Evolutionary conservation across 148 eudicot species (phyloP).

Genomic region (Fagopyrum homotropicum): DNA sequence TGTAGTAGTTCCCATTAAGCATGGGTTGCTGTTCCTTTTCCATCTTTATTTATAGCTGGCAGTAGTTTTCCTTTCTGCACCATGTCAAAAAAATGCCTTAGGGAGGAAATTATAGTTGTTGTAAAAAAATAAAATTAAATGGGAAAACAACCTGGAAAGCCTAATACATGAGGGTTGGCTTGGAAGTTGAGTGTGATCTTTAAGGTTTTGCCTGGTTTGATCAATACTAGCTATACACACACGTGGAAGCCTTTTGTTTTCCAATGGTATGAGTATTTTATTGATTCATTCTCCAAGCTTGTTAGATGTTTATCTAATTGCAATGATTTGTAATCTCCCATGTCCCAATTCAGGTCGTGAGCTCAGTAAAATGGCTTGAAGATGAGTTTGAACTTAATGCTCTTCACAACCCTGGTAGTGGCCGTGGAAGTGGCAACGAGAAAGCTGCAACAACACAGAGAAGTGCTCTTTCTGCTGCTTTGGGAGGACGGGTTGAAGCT

Average conservation of each 20-base stretch:
- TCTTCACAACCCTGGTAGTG: conserved; percentile 97
- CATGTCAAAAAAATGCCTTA: neutral
- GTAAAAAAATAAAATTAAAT: neutral
- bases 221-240: neutral
- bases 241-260: neutral
- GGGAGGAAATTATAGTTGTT: neutral
- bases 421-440: conserved; percentile 84
- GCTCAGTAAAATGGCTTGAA: conserved; percentile 99
- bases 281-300: conserved; percentile 1
- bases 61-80: neutral
- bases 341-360: conserved; percentile 60
- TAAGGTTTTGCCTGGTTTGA: neutral
- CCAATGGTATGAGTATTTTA: neutral
- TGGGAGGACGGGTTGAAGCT: conserved; percentile 93
- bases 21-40: neutral
- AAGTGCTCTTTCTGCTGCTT: conserved; percentile 91
- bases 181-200: conserved; percentile 1
- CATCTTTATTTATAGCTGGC: neutral
- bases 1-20: neutral
- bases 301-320: neutral
- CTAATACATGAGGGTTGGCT: neutral
- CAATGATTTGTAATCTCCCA: neutral
- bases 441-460: conserved; percentile 91
- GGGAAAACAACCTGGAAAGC: neutral
- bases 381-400: conserved; percentile 99